A percentile compares a stretch with the other conserved stretches of the same genome.
Evolutionary conservation across 192 early-diverging fungal species (phyloP).

Genomic region (Coemansia sp.): DNA sequence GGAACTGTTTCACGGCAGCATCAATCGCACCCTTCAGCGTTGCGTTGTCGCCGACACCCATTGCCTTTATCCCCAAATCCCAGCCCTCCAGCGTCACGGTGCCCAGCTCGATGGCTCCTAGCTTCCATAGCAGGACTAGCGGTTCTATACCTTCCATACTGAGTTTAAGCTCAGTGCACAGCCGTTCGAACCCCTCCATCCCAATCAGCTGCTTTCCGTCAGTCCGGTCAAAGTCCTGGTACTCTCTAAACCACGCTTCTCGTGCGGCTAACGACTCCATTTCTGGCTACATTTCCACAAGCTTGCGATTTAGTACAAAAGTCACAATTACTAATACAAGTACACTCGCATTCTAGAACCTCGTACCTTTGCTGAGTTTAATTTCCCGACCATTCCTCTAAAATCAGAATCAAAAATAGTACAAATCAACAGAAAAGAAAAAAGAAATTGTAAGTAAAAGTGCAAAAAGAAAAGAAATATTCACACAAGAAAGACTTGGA

Average conservation of each 20-base stretch:
- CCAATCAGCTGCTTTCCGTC: slow-evolving; percentile 28
- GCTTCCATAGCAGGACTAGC: slow-evolving; percentile 42
- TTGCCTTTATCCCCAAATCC: slow-evolving; percentile 16
- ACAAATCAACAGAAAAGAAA: not conserved
- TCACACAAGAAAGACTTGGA: no score
- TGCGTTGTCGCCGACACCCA: slow-evolving; percentile 14
- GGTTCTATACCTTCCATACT: slow-evolving; percentile 38
- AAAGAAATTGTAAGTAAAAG: not conserved
- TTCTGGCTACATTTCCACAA: slow-evolving; percentile 8
- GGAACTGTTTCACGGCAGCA: not conserved
- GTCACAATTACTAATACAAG: not conserved
- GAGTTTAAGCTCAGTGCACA: slow-evolving; percentile 32
- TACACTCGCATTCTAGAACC: not conserved
- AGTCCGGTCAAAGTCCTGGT: slow-evolving; percentile 33
- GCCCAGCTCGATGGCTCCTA: slow-evolving; percentile 33
- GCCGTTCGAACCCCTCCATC: slow-evolving; percentile 41
- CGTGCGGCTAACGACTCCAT: slow-evolving; percentile 7
- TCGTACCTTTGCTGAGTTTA: not conserved
- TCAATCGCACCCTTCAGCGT: slow-evolving; percentile 20
- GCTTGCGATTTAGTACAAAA: not conserved
- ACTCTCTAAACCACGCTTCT: slow-evolving; percentile 36
- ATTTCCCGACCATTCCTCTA: not conserved
- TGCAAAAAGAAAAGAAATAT: not conserved
- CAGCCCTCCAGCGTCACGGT: slow-evolving; percentile 22
- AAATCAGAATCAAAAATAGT: not conserved